Conservation (phyloP, 805 yeast species). For the Monosporozyma yasuniensis region DNA sequence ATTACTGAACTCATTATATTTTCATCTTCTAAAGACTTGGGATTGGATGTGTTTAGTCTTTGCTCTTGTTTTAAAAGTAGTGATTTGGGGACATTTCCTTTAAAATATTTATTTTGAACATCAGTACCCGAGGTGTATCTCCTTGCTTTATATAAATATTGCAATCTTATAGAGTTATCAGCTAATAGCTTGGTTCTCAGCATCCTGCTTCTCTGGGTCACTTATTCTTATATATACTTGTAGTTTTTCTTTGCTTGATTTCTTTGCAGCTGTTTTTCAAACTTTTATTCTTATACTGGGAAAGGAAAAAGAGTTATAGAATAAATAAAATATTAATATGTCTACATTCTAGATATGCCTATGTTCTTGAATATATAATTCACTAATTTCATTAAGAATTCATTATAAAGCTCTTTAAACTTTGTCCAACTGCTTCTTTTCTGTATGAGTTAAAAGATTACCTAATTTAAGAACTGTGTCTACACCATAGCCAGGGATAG, state of each 20-base stretch:
- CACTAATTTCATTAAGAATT: neutral
- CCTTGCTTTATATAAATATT: neutral
- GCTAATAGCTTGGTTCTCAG: neutral
- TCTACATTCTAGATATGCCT: neutral
- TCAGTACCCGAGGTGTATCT: neutral
- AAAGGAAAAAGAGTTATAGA: neutral
- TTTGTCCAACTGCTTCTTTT: conserved; percentile 59
- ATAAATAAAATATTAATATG: neutral
- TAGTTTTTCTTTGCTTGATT: too few species aligned
- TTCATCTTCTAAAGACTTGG: neutral
- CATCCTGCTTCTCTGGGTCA: too few species aligned
- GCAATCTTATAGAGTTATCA: neutral
- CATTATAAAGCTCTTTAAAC: conserved; percentile 31
- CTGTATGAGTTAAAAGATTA: conserved; percentile 62
- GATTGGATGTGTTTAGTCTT: neutral
- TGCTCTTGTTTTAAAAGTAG: conserved; percentile 8
- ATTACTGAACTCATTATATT: conserved; percentile 2
- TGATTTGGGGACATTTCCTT: conserved; percentile 15
- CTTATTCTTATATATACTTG: too few species aligned
- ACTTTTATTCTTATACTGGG: neutral
- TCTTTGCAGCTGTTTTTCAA: too few species aligned
- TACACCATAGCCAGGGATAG: conserved; percentile 85
- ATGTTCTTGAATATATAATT: neutral
- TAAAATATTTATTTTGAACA: neutral
- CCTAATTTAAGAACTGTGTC: conserved; percentile 77